phyloP scores from a whole-genome alignment of 805 yeast species.

The Yamadazyma sp. region DNA sequence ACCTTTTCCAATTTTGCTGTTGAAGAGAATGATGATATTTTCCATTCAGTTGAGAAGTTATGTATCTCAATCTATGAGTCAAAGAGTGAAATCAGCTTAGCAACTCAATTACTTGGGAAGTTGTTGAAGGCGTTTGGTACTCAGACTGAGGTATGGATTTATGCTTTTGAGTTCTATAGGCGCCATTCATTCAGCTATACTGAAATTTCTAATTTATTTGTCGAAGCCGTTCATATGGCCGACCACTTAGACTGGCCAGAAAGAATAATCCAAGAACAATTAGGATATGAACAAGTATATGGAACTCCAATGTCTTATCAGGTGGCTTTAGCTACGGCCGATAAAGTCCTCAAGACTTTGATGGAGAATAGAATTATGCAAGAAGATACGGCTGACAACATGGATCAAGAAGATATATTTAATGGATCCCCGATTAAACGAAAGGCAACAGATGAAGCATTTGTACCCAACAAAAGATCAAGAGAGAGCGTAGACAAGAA shows the following conservation, averaged over 20 bases:
- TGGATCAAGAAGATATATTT: constrained; percentile 3
- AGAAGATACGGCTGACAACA: constrained; percentile 7
- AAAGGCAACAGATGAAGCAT: constrained; percentile 3
- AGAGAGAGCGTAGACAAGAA: too few relatives aligned
- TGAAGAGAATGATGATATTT: constrained; percentile 25
- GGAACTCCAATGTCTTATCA: constrained; percentile 25
- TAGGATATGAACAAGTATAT: constrained; percentile 30
- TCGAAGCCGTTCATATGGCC: constrained; percentile 25
- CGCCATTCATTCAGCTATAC: constrained; percentile 19
- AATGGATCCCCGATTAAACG: neutral
- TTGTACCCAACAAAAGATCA: constrained; percentile 1
- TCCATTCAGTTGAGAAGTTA: constrained; percentile 44
- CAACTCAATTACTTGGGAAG: constrained; percentile 19
- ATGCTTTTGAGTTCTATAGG: constrained; percentile 39
- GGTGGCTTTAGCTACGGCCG: constrained; percentile 20
- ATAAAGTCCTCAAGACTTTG: constrained; percentile 17
- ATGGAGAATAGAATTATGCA: neutral
- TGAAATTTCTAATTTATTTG: constrained; percentile 24
- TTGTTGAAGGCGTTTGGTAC: constrained; percentile 23
- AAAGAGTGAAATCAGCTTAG: constrained; percentile 24
- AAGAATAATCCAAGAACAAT: constrained; percentile 43
- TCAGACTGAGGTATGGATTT: constrained; percentile 50
- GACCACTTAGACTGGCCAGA: constrained; percentile 49
- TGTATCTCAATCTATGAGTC: constrained; percentile 32
- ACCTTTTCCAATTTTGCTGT: constrained; percentile 24